A percentile compares a stretch with the other conserved stretches of the same genome.
These are phyloP conservation scores for Sporothrix protearum DNA, from an alignment of 2,329 filamentous ascomycete genomes.

Conservation along the genomic window DNA sequence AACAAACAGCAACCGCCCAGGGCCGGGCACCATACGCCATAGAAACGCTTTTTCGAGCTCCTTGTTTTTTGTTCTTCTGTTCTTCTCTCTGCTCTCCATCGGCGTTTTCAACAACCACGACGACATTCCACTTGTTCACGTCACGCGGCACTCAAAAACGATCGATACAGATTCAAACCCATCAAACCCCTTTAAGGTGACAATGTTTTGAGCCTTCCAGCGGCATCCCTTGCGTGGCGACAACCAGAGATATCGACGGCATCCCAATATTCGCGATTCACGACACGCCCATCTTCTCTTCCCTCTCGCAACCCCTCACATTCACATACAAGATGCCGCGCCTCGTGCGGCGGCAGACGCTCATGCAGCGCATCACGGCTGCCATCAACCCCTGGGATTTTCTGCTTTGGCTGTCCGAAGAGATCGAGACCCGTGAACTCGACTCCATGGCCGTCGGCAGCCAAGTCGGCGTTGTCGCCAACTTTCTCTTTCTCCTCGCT, in stretches of 20 bases:
- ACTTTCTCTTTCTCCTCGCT: slow-evolving; percentile 76
- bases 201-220: slow-evolving; percentile 6
- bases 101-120: background rate
- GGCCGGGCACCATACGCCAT: background rate
- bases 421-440: slow-evolving; percentile 88
- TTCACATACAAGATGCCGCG: slow-evolving; percentile 56
- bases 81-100: background rate
- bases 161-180: background rate
- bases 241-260: background rate
- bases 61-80: background rate
- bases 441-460: slow-evolving; percentile 76
- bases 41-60: background rate
- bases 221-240: background rate
- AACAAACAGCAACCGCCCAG: slow-evolving; percentile 12
- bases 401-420: slow-evolving; percentile 84
- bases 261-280: background rate
- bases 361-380: slow-evolving; percentile 74
- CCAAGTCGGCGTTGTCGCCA: slow-evolving; percentile 70
- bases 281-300: background rate
- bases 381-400: slow-evolving; percentile 86
- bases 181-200: background rate
- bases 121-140: background rate
- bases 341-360: slow-evolving; percentile 76
- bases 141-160: background rate
- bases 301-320: background rate